A percentile compares a stretch with the other conserved stretches of the same genome.
Conservation (phyloP, 163 green algal species). For the Prototheca wickerhamii region DNA sequence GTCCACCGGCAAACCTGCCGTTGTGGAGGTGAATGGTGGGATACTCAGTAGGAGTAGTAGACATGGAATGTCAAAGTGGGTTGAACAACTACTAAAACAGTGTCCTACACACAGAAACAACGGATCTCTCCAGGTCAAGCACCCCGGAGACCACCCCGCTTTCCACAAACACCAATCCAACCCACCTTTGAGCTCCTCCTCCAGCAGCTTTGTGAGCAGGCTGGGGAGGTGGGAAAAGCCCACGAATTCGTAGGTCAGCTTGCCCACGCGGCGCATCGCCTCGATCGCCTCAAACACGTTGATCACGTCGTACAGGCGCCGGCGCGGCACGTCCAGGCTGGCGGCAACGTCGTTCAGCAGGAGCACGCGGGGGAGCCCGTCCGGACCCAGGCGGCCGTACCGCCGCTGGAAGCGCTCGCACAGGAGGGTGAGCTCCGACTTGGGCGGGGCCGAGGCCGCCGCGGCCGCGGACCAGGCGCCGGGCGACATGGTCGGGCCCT, state of each 20-base stretch:
- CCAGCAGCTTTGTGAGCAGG: constrained; percentile 28
- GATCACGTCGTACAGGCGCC: constrained; percentile 54
- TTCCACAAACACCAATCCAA: not conserved
- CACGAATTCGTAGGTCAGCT: constrained; percentile 41
- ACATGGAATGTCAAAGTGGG: no score
- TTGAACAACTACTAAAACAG: no score
- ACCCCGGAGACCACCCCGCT: not conserved
- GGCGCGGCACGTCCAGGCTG: constrained; percentile 34
- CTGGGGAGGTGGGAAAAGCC: constrained; percentile 37
- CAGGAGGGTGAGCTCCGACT: constrained; percentile 44
- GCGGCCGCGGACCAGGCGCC: not conserved
- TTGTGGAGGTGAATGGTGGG: not conserved
- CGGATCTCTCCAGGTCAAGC: not conserved
- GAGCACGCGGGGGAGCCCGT: constrained; percentile 17
- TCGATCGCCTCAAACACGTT: constrained; percentile 51
- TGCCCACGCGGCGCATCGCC: constrained; percentile 40
- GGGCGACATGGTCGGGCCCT: no score
- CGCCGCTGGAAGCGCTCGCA: constrained; percentile 40
- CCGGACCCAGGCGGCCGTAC: constrained; percentile 27
- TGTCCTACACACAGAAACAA: no score
- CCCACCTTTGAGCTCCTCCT: constrained; percentile 25
- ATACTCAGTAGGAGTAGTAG: no score
- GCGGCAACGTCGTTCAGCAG: constrained; percentile 38
- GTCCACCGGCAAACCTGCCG: constrained; percentile 23
- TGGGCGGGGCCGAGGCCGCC: constrained; percentile 7